Conservation (phyloP, 2,329 filamentous ascomycete genomes). For the Myriosclerotinia scirpicola region DNA sequence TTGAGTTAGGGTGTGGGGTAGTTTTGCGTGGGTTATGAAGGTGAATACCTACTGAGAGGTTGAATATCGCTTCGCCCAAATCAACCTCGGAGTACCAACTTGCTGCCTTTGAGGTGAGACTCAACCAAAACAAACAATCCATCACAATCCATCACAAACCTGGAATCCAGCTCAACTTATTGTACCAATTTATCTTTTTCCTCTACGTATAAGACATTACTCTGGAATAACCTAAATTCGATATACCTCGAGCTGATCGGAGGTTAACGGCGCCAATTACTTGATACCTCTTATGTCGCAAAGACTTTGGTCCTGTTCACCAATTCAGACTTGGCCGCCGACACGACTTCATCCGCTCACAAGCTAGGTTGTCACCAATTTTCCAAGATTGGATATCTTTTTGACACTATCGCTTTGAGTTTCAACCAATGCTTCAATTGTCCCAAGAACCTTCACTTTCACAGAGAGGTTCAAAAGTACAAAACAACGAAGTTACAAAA, state of each 20-base stretch:
- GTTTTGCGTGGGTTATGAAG: neutral
- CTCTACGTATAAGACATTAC: neutral
- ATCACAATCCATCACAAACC: neutral
- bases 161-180: neutral
- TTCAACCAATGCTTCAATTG: no score
- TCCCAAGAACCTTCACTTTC: no score
- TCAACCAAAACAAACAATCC: neutral
- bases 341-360: no score
- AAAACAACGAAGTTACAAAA: no score
- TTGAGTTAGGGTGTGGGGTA: neutral
- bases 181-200: neutral
- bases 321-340: no score
- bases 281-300: neutral
- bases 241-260: neutral
- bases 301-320: no score
- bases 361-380: no score
- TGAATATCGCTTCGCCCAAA: neutral
- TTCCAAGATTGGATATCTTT: no score
- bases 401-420: no score
- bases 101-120: neutral
- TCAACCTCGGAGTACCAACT: neutral
- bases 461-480: no score
- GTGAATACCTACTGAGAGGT: neutral
- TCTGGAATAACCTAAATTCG: neutral
- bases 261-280: neutral